Evolutionary conservation across 805 yeast genomes (phyloP).

Genomic region (Isabelozyma gotoi): DNA sequence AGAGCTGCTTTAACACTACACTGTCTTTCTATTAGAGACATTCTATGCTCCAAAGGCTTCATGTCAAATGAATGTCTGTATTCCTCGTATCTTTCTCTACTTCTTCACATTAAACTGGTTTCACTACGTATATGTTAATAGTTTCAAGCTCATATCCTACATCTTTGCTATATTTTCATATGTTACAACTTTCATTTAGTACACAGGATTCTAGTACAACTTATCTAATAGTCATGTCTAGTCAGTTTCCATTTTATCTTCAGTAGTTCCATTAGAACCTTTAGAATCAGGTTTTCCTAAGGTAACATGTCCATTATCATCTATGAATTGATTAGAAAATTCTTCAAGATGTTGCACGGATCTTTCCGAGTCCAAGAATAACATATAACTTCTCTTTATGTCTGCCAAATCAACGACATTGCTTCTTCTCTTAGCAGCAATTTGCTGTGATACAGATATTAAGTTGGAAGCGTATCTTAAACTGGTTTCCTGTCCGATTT

Average conservation of each 20-base stretch:
- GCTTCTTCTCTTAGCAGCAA: constrained; percentile 79
- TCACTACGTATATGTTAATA: too few relatives aligned
- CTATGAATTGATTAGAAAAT: constrained; percentile 65
- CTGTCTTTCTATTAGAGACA: too few relatives aligned
- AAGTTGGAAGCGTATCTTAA: constrained; percentile 90
- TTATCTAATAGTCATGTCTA: too few relatives aligned
- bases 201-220: too few relatives aligned
- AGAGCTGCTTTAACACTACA: too few relatives aligned
- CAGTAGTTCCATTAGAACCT: constrained; percentile 6
- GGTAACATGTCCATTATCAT: constrained; percentile 72
- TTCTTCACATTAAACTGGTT: too few relatives aligned
- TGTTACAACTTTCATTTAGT: neutral
- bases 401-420: constrained; percentile 72
- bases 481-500: constrained; percentile 86
- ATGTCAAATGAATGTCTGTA: too few relatives aligned
- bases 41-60: too few relatives aligned
- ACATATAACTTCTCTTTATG: constrained; percentile 79
- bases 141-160: too few relatives aligned
- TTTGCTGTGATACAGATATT: constrained; percentile 84
- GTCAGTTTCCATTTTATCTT: constrained; percentile 3
- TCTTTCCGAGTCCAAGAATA: constrained; percentile 87
- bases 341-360: constrained; percentile 84
- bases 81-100: too few relatives aligned
- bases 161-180: too few relatives aligned
- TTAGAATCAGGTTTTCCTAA: constrained; percentile 33